Conservation (phyloP, 2,329 filamentous ascomycete genomes). For the Juglanconis juglandina region DNA sequence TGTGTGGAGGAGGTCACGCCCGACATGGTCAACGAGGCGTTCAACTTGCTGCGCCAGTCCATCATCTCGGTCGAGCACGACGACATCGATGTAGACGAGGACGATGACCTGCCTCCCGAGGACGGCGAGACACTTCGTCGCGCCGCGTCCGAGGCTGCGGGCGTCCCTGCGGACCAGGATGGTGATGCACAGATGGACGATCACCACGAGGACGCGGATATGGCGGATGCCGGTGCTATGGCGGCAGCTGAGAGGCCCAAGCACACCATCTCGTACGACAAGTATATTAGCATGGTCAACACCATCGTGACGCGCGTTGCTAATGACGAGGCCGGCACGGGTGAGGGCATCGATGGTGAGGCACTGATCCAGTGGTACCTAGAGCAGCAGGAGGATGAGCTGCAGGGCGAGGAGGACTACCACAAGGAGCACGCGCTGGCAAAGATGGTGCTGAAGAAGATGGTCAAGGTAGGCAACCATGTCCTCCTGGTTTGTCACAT, state of each 20-base stretch:
- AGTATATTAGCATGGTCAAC: constrained; percentile 89
- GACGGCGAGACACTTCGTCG: constrained; percentile 45
- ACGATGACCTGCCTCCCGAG: constrained; percentile 34
- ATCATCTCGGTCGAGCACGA: constrained; percentile 99
- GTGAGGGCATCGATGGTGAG: constrained; percentile 82
- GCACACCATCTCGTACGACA: constrained; percentile 92
- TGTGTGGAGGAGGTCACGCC: constrained; percentile 87
- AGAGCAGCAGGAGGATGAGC: constrained; percentile 81
- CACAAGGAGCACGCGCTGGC: constrained; percentile 70
- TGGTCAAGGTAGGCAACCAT: constrained; percentile 75
- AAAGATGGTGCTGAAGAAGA: constrained; percentile 85
- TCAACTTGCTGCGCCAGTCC: constrained; percentile 83
- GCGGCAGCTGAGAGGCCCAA: constrained; percentile 43
- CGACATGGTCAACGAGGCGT: constrained; percentile 87
- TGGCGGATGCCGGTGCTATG: constrained; percentile 12
- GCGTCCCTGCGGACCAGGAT: constrained; percentile 43
- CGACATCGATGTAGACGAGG: constrained; percentile 84
- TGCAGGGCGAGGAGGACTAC: constrained; percentile 78
- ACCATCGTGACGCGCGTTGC: constrained; percentile 77
- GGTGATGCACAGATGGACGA: constrained; percentile 43
- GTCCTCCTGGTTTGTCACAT: background rate
- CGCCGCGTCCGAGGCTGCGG: constrained; percentile 48
- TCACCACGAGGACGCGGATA: constrained; percentile 34
- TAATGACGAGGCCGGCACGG: constrained; percentile 70
- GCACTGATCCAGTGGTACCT: constrained; percentile 85